phyloP scores from a whole-genome alignment of 2,329 filamentous ascomycete species.

The Stagonosporopsis vannaccii region DNA sequence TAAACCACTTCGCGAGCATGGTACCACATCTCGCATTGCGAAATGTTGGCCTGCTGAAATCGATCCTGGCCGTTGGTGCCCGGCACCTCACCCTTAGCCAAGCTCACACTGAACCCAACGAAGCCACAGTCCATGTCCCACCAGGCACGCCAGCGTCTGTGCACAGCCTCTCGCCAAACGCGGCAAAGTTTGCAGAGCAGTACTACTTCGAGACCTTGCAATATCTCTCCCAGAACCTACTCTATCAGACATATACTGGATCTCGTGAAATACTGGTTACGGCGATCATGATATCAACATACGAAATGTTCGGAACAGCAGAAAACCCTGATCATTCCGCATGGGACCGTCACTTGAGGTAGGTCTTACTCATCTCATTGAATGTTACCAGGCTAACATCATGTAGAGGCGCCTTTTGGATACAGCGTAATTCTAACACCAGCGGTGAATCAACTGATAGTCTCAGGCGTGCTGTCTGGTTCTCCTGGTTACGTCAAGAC shows the following conservation, averaged over 20 bases:
- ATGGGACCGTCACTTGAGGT: slow-evolving; percentile 68
- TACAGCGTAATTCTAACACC: slow-evolving; percentile 66
- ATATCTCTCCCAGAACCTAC: slow-evolving; percentile 66
- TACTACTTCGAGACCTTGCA: slow-evolving; percentile 70
- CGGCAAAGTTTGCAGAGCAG: slow-evolving; percentile 51
- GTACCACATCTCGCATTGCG: slow-evolving; percentile 52
- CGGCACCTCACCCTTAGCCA: slow-evolving; percentile 57
- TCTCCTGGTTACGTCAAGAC: slow-evolving; percentile 71
- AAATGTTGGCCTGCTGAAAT: slow-evolving; percentile 65
- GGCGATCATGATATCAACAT: slow-evolving; percentile 66
- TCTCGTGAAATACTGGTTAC: slow-evolving; percentile 66
- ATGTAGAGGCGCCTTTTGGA: slow-evolving; percentile 66
- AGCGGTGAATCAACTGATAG: slow-evolving; percentile 63
- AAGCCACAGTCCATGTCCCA: slow-evolving; percentile 38
- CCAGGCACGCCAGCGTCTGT: slow-evolving; percentile 25
- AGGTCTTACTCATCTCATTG: background rate
- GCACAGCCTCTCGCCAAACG: slow-evolving; percentile 27
- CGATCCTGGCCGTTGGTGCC: slow-evolving; percentile 63
- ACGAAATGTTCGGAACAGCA: slow-evolving; percentile 69
- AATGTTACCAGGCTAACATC: background rate
- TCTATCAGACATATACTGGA: slow-evolving; percentile 64
- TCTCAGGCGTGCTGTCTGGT: slow-evolving; percentile 67
- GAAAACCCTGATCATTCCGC: slow-evolving; percentile 51
- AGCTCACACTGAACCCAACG: slow-evolving; percentile 22
- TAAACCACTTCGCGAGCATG: slow-evolving; percentile 46